Base-by-base conservation (phyloP, 2,329 filamentous ascomycete species). In the Botrytis deweyae region DNA sequence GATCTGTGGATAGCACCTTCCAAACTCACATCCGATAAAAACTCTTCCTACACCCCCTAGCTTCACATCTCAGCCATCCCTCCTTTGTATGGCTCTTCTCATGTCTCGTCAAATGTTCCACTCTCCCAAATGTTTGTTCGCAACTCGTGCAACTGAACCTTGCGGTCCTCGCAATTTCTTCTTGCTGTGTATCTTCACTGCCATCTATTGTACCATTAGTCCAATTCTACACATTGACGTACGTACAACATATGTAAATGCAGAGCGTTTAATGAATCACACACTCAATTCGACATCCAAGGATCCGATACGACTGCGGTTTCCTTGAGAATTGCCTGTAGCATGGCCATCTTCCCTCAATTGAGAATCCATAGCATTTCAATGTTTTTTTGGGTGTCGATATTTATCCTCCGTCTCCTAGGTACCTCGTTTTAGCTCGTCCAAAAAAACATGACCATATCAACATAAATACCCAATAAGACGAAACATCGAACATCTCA, bases 51-150 rank as follows among this genome's bases (percentile, higher is more conserved):
- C 67, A 70, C 33, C 44, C 44, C 12, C 44, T 33, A 46, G 29
- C 20, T n/a, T n/a, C 49, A 70, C 67, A 70, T 20, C 25, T 42
- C 49, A 70, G 42, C 49, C 49, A 61, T 9, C 67, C n/a, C 38
- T 70, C 67, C 20, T 29, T n/a, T 8, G 38, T 33, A 70, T 59
- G 52, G 9, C 49, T 58, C 22, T 38, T 29, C 36, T 29, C 55
- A 36, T 70, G 67, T 38, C 67, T 70, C 5, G 38, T 70, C 52
- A 70, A 36, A 61, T 70, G 52, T 61, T 70, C 67, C 36, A 70
- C n/a, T 36, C 67, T 38, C 52, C 67, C 67, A 44, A 70, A 70
- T 0, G 52, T 29, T 20, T 70, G 49, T 36, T 42, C 49, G 42
- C 67, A 70, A 42, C 40, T n/a, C 67, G 38, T 36, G 16, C 67